These are phyloP conservation scores for Fusarium subtropicale DNA, from an alignment of 2,329 filamentous ascomycete species.

Conservation along the genomic window DNA sequence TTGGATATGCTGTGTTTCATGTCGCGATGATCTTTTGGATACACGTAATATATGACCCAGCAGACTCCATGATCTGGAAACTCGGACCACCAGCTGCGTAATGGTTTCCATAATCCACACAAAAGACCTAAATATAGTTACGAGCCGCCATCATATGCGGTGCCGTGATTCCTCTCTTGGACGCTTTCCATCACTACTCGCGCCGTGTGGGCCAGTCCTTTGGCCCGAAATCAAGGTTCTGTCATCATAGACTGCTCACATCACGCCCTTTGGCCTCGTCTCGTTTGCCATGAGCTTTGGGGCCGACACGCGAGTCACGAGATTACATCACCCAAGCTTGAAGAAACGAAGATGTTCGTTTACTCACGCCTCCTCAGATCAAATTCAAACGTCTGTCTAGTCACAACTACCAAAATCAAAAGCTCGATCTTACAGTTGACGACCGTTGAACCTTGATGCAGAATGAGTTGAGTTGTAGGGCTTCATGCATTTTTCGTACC, in stretches of 20 bases:
- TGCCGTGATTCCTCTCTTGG: not conserved
- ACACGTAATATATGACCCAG: not conserved
- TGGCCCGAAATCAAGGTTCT: not conserved
- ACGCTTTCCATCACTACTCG: not conserved
- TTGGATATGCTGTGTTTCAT: not conserved
- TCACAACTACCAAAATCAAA: too few relatives aligned
- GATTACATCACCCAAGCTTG: not conserved
- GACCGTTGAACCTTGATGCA: conserved; percentile 12
- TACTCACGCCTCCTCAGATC: not conserved
- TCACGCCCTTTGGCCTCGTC: not conserved
- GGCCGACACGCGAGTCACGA: not conserved
- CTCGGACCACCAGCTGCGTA: not conserved
- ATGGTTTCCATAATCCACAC: not conserved
- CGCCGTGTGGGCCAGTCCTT: not conserved
- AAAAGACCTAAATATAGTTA: not conserved
- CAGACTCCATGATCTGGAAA: not conserved
- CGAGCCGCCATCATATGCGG: not conserved
- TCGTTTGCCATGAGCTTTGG: not conserved
- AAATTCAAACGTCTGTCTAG: too few relatives aligned
- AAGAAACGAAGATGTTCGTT: not conserved
- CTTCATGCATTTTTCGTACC: not conserved
- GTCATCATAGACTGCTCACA: not conserved
- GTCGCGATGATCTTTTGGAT: not conserved
- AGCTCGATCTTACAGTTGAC: not conserved
- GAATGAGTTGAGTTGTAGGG: not conserved